Evolutionary conservation across 257 asterid genomes (phyloP).

Genomic region (Parsonsia alboflavescens): DNA sequence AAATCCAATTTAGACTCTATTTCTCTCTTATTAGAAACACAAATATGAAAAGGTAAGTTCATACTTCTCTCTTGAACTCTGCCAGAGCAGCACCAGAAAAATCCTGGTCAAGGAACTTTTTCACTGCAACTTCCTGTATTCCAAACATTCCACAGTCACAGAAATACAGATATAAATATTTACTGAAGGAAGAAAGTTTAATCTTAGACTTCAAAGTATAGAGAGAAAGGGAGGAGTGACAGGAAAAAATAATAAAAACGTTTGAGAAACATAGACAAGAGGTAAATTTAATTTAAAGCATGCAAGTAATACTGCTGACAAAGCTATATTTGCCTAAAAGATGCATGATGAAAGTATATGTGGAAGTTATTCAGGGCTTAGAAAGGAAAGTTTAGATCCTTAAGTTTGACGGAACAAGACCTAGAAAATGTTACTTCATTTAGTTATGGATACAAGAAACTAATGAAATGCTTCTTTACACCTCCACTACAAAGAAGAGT

Average conservation of each 20-base stretch:
- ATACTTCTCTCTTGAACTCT: constrained; percentile 97
- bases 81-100: constrained; percentile 99
- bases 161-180: background rate
- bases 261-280: background rate
- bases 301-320: background rate
- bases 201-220: background rate
- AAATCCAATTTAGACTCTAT: no score
- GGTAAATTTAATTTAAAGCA: background rate
- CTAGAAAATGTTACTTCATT: background rate
- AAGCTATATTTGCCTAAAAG: background rate
- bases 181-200: background rate
- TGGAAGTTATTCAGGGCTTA: background rate
- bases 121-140: constrained; percentile 94
- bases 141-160: constrained; percentile 26
- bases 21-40: background rate
- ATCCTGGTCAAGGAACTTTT: constrained; percentile 99
- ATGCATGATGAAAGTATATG: background rate
- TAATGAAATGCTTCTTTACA: background rate
- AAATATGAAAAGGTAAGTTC: constrained; percentile 20
- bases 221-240: background rate
- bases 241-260: background rate
- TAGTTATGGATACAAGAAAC: background rate
- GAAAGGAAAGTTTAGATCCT: background rate
- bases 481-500: background rate
- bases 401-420: background rate